Conservation (phyloP, 129 eudicot species). For the Flaveria bidentis region DNA sequence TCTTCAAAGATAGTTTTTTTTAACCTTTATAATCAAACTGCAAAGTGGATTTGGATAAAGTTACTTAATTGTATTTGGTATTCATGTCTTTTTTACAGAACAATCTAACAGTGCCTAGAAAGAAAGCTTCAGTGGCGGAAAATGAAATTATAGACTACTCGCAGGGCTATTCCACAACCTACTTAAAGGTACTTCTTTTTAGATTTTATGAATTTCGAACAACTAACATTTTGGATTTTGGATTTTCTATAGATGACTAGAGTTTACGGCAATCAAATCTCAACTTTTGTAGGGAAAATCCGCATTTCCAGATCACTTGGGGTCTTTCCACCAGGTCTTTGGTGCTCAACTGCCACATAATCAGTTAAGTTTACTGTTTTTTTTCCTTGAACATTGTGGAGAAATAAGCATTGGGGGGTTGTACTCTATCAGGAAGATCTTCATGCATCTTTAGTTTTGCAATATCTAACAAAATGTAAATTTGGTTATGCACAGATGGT, state of each 20-base stretch:
- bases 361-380: conserved; percentile 54
- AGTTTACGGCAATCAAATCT: background rate
- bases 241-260: background rate
- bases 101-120: conserved; percentile 35
- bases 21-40: background rate
- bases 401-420: conserved; percentile 25
- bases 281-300: conserved; percentile 46
- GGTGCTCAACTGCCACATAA: conserved; percentile 53
- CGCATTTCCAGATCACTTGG: conserved; percentile 50
- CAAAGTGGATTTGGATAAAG: background rate
- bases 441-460: no score
- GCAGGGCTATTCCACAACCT: conserved; percentile 71
- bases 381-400: background rate
- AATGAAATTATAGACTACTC: conserved; percentile 52
- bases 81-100: conserved; percentile 30
- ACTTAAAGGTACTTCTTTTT: conserved; percentile 46
- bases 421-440: background rate
- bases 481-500: conserved; percentile 38
- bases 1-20: background rate
- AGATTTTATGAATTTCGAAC: background rate
- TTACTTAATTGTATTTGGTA: background rate
- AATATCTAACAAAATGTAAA: conserved; percentile 30
- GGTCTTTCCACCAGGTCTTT: conserved; percentile 45
- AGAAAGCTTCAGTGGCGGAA: conserved; percentile 43
- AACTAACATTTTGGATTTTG: no score